Evolutionary conservation across 768 basidiomycete species (phyloP).

Genomic region (Auricularia sp.): DNA sequence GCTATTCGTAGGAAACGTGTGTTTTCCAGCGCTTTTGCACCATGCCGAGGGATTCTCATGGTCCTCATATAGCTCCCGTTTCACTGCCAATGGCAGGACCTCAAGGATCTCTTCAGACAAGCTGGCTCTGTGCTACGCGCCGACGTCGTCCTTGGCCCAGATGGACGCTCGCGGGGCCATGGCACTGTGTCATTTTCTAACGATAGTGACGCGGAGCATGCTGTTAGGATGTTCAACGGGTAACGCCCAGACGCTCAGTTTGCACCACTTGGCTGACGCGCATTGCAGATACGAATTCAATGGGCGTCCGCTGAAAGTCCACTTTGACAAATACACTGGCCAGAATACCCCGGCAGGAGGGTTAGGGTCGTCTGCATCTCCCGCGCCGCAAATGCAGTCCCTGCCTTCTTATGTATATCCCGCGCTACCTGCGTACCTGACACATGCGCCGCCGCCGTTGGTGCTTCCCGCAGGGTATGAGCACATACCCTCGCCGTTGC

Average conservation of each 20-base stretch:
- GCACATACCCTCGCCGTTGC: not conserved
- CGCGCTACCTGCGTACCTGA: not conserved
- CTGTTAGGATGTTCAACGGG: conserved; percentile 86
- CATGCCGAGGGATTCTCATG: not conserved
- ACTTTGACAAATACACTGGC: conserved; percentile 65
- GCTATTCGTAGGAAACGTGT: conserved; percentile 83
- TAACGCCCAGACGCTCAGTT: conserved; percentile 18
- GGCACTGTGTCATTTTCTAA: conserved; percentile 84
- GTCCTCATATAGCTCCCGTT: conserved; percentile 57
- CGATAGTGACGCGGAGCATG: conserved; percentile 74
- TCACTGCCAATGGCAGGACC: conserved; percentile 95
- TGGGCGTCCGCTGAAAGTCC: conserved; percentile 79
- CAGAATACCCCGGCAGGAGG: not conserved
- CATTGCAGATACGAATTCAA: conserved; percentile 69
- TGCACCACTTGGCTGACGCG: not conserved
- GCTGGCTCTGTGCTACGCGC: conserved; percentile 86
- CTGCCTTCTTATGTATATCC: conserved; percentile 1
- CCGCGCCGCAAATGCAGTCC: conserved; percentile 3
- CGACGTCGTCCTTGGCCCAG: conserved; percentile 78
- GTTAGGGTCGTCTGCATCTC: not conserved
- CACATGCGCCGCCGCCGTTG: not conserved
- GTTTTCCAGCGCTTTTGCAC: conserved; percentile 19
- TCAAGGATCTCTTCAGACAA: conserved; percentile 90
- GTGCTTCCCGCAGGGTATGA: not conserved
- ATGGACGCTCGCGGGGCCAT: conserved; percentile 85